Conservation (phyloP, 345 rosid genomes). For the Citrus trifoliata region DNA sequence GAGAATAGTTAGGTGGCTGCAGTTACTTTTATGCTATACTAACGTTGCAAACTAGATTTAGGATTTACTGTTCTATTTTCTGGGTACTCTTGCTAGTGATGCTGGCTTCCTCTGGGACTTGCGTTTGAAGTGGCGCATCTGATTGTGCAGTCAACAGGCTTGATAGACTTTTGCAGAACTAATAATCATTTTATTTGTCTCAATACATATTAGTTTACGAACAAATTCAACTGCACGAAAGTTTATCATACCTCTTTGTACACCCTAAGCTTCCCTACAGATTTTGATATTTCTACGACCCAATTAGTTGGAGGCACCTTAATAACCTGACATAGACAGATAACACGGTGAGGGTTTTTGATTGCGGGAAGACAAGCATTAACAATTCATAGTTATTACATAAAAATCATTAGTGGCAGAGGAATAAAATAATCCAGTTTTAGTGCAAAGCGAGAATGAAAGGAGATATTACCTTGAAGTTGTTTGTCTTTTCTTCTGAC, state of each 20-base stretch:
- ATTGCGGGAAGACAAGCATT: neutral
- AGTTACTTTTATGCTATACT: conserved; percentile 1
- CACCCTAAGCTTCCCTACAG: conserved; percentile 57
- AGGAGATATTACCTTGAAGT: conserved; percentile 46
- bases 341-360: conserved; percentile 3
- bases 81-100: conserved; percentile 13
- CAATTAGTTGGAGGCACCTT: conserved; percentile 85
- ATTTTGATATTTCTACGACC: conserved; percentile 79
- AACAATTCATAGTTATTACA: neutral
- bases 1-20: conserved; percentile 12
- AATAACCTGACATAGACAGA: conserved; percentile 46
- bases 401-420: neutral
- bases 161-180: conserved; percentile 83
- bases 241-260: conserved; percentile 56
- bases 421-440: neutral
- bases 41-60: neutral
- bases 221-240: neutral
- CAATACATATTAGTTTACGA: neutral
- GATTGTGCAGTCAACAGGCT: conserved; percentile 53
- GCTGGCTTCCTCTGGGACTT: conserved; percentile 16
- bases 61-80: conserved; percentile 32
- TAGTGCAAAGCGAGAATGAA: neutral
- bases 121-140: conserved; percentile 19
- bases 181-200: conserved; percentile 18
- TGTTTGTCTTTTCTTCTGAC: conserved; percentile 52